phyloP scores from a whole-genome alignment of 169 alveolate genomes.

The Pseudocohnilembus persalinus region DNA sequence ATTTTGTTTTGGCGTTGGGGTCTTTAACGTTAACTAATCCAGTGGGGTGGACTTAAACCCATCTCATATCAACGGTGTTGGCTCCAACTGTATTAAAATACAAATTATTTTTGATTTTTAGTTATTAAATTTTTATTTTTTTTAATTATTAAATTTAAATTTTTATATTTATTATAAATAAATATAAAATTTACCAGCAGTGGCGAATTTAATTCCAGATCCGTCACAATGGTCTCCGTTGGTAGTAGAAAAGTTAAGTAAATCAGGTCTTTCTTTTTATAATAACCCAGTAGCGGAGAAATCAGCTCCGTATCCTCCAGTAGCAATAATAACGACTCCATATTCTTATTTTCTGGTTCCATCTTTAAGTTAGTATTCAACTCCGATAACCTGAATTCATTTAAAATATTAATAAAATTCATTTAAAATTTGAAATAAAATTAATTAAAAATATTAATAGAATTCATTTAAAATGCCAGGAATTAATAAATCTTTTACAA shows the following conservation, averaged over 20 bases:
- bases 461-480: no score
- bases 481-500: no score
- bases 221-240: constrained; percentile 44
- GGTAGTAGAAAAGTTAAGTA: constrained; percentile 44
- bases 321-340: constrained; percentile 62
- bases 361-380: constrained; percentile 33
- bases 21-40: constrained; percentile 64
- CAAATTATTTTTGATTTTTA: no score
- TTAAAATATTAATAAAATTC: no score
- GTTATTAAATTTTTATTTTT: no score
- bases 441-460: no score
- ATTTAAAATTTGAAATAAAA: no score
- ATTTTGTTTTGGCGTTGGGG: constrained; percentile 58
- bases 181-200: constrained; percentile 11
- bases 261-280: constrained; percentile 45
- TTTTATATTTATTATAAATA: no score
- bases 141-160: no score
- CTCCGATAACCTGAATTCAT: no score
- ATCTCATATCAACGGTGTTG: constrained; percentile 53
- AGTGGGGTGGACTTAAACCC: constrained; percentile 71
- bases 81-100: constrained; percentile 41
- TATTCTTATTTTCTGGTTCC: constrained; percentile 41
- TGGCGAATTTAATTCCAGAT: constrained; percentile 61
- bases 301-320: constrained; percentile 73
- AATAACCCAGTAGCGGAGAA: constrained; percentile 53